Base-by-base conservation (phyloP, 495 filamentous ascomycete genomes). In the Thermothielavioides terrestris region DNA sequence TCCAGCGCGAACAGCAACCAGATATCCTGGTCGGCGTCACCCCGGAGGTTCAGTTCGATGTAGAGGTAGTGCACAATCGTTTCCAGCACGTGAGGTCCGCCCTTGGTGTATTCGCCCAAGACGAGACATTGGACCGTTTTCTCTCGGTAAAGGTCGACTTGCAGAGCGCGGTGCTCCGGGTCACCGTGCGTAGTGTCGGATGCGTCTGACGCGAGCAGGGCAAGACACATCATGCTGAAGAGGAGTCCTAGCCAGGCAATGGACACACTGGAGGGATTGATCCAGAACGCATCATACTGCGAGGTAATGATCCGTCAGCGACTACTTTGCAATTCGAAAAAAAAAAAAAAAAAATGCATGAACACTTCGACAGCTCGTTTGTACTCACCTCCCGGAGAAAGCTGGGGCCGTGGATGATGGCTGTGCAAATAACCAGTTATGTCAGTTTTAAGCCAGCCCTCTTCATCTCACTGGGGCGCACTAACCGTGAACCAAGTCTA, bases 61-160 rank as follows among this genome's bases (percentile, higher is more conserved):
- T 60, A 58, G 35, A 72, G 55, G 40, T 67, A 63, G 22, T 62
- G 53, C 14, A 66, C 50, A 18, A 76, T 26, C 1, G 71, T 61
- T 46, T 76, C 71, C 3, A 75, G 46, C 11, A 68, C 68, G 55
- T 66, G 63, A 5, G 59, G 57, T 0, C 66, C 67, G 1, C 59
- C 66, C 6, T 66, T 72, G 10, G 69, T 68, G 59, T 74, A 73
- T 42, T 69, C 65, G 8, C 57, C 68, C 2, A 73, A 51, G 11
- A 61, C 44, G 11, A 72, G 59, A 21, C 64, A 67, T 23, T 72
- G 69, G 4, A 45, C 42, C 10, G 42, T 34, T 30, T 34, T 45
- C 15, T 45, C 42, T 3, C 42, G 42, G 14, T 45, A 34, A 18
- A 23, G 26, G 8, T 34, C 28, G 8, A 44, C 22, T 18, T 44